Base-by-base conservation (phyloP, 2,329 filamentous ascomycete species). In the Paradendryphiella salina region DNA sequence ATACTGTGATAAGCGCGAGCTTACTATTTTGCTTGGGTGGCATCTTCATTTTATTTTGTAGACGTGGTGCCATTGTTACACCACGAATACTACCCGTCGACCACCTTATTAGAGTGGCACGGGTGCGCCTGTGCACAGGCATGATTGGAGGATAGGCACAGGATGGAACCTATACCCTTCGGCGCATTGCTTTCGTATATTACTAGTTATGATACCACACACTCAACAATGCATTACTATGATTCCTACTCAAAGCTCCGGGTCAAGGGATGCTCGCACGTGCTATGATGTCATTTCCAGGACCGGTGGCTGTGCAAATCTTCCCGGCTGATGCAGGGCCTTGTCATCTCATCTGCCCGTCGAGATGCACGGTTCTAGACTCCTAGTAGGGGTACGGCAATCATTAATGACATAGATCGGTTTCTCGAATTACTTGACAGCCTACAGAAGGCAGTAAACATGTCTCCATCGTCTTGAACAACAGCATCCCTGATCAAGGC, bases 171-270 rank as follows among this genome's bases (percentile, higher is more conserved):
- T 42, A 41, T 28, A 14, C 32, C 42, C 42, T 15, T 41, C 41
- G 47, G 55, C 49, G 42, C 44, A 48, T 48, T 37, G 35, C 34
- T 39, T 46, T 52, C 46, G 29, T 48, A 39, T 26, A 50, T 57
- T 52, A 35, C 48, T 56, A 54, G 50, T 46, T 50, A 66, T 64
- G 65, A 70, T 69, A 70, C 64, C 67, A 70, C 55, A 54, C 46
- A 46, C 52, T 17, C 23, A 38, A 31, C 50, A 63, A 59, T 55
- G 55, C 60, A 62, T 41, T 37, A 29, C 28, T 34, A 45, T 42
- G 36, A 45, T 37, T 26, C 10, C 42, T 28, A 39, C 14, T 13
- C 14, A 31, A 14, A 17, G 14, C 15, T 45, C 14, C 21, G 42
- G 15, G 26, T 15, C 33, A 29, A 17, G 15, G 26, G 42, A 21